Evolutionary conservation across 2,329 filamentous ascomycete species (phyloP).

Genomic region (Fonsecaea erecta): DNA sequence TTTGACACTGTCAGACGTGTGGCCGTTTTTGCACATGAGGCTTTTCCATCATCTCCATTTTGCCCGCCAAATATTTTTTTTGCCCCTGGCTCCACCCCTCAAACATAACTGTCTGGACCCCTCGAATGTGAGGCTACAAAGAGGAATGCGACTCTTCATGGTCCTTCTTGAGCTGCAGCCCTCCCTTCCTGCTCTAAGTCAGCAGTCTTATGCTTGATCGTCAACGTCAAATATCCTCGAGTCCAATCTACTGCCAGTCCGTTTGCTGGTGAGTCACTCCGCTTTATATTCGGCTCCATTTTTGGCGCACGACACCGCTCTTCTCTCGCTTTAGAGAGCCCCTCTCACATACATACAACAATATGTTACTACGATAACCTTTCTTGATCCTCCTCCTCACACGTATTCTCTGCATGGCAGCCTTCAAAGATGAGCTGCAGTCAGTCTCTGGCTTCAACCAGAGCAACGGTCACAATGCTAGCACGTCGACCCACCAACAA

Average conservation of each 20-base stretch:
- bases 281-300: conserved; percentile 6
- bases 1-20: neutral
- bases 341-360: conserved; percentile 36
- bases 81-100: neutral
- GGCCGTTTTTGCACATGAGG: neutral
- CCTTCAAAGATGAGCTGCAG: conserved; percentile 33
- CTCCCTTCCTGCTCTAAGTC: neutral
- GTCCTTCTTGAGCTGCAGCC: neutral
- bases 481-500: conserved; percentile 6
- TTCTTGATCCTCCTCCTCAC: conserved; percentile 19
- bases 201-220: neutral
- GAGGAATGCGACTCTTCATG: conserved; percentile 11
- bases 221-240: neutral
- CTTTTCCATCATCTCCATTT: neutral
- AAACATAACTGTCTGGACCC: neutral
- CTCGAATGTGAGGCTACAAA: conserved; percentile 7
- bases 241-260: neutral
- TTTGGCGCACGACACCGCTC: conserved; percentile 27
- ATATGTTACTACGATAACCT: conserved; percentile 46
- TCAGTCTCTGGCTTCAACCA: conserved; percentile 29
- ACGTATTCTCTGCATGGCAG: conserved; percentile 32
- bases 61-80: conserved; percentile 7
- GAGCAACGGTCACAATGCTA: conserved; percentile 8
- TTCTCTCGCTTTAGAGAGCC: conserved; percentile 14
- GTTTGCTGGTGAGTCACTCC: neutral